phyloP scores from a whole-genome alignment of 1,284 basidiomycete species.

The Cerrena zonata region DNA sequence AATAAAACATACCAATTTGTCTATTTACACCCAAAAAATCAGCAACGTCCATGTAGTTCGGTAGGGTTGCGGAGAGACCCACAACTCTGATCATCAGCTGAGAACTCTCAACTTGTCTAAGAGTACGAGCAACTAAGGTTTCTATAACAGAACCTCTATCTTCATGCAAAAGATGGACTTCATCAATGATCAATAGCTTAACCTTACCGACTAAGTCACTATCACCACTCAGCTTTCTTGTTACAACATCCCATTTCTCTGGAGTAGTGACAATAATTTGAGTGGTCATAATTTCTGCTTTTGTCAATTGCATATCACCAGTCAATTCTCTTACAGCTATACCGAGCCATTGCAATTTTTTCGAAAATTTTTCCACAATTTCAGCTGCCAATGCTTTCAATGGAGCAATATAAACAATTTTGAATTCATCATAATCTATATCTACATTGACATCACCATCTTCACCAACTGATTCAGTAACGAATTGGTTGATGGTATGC shows the following conservation, averaged over 20 bases:
- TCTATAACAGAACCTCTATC: too few species aligned
- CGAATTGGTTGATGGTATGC: slow-evolving; percentile 84
- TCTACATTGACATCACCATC: too few species aligned
- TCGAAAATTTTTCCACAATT: slow-evolving; percentile 89
- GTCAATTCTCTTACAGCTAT: slow-evolving; percentile 93
- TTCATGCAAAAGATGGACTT: too few species aligned
- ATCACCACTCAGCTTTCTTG: slow-evolving; percentile 94
- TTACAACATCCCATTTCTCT: slow-evolving; percentile 99
- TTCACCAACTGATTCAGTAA: slow-evolving; percentile 78
- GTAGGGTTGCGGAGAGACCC: too few species aligned
- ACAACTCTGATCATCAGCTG: too few species aligned
- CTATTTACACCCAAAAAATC: too few species aligned
- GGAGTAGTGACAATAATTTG: slow-evolving; percentile 99
- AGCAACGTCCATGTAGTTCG: too few species aligned
- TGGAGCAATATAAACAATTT: slow-evolving; percentile 96
- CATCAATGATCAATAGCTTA: slow-evolving; percentile 94
- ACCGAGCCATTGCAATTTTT: slow-evolving; percentile 71
- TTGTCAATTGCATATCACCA: slow-evolving; percentile 96
- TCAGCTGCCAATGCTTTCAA: slow-evolving; percentile 99
- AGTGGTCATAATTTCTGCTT: slow-evolving; percentile 93
- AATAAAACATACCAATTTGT: too few species aligned
- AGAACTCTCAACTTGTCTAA: too few species aligned
- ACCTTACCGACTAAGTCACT: slow-evolving; percentile 98
- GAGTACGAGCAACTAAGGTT: too few species aligned
- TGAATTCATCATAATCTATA: slow-evolving; percentile 88